phyloP scores from a whole-genome alignment of 768 basidiomycete species.

The Serendipita vermifera region DNA sequence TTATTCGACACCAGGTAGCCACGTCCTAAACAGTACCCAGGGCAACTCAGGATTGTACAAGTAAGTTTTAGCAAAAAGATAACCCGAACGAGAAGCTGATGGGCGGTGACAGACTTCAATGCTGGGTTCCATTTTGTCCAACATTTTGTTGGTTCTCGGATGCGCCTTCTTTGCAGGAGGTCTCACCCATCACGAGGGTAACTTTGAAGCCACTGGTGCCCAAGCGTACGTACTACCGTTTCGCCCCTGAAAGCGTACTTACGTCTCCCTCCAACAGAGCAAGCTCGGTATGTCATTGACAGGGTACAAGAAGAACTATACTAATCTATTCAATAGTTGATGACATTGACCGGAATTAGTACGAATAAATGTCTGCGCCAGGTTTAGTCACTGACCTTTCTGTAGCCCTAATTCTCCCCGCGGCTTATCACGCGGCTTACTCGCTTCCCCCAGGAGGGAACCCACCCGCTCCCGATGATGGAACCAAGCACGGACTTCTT shows the following conservation, averaged over 20 bases:
- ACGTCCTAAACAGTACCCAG: neutral
- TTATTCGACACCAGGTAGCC: neutral
- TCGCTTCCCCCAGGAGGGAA: constrained; percentile 14
- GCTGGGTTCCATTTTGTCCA: constrained; percentile 84
- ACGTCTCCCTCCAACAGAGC: constrained; percentile 20
- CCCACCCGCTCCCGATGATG: constrained; percentile 19
- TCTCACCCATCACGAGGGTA: constrained; percentile 46
- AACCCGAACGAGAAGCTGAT: neutral
- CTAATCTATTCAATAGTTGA: constrained; percentile 34
- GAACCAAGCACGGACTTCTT: constrained; percentile 39
- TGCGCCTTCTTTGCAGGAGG: constrained; percentile 85
- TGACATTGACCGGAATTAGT: constrained; percentile 83
- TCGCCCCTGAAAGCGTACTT: neutral
- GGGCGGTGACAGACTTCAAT: constrained; percentile 26
- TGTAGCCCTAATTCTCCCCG: constrained; percentile 76
- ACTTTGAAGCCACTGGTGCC: constrained; percentile 73
- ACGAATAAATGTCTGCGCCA: constrained; percentile 20
- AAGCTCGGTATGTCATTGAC: constrained; percentile 25
- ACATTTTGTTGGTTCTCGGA: constrained; percentile 79
- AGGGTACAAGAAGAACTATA: constrained; percentile 10
- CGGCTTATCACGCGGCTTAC: constrained; percentile 49
- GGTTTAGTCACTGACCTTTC: constrained; percentile 8
- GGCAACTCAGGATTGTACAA: constrained; percentile 2
- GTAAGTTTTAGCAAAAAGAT: neutral
- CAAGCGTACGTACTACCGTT: constrained; percentile 49